Conservation (phyloP, 2,329 filamentous ascomycete species). For the Xylariomycetidae sp. region DNA sequence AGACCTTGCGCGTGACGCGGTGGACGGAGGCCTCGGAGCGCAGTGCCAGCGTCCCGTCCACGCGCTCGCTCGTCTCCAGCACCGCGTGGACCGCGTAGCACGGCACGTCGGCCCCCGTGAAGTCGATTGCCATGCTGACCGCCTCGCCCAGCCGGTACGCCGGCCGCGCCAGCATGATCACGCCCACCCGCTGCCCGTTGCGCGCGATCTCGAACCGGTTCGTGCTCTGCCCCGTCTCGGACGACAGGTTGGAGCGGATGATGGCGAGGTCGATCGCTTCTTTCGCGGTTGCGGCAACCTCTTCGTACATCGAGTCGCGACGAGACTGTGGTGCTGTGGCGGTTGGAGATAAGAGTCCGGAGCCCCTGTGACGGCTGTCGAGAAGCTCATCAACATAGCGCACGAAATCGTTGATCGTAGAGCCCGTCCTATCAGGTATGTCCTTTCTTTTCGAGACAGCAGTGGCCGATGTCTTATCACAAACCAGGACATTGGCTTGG, state of each 20-base stretch:
- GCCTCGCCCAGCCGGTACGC: constrained; percentile 86
- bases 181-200: constrained; percentile 84
- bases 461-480: constrained; percentile 31
- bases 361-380: constrained; percentile 48
- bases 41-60: constrained; percentile 74
- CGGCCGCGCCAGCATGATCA: constrained; percentile 81
- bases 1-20: constrained; percentile 75
- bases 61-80: constrained; percentile 79
- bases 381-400: constrained; percentile 72
- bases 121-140: constrained; percentile 79
- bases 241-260: constrained; percentile 67
- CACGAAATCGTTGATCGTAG: constrained; percentile 61
- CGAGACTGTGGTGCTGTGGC: constrained; percentile 51
- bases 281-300: constrained; percentile 60
- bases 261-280: constrained; percentile 91
- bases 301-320: constrained; percentile 48
- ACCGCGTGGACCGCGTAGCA: constrained; percentile 82
- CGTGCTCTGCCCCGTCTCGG: constrained; percentile 67
- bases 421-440: constrained; percentile 24
- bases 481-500: constrained; percentile 60
- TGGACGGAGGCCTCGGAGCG: constrained; percentile 81
- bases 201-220: constrained; percentile 94
- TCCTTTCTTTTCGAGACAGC: constrained; percentile 18
- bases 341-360: constrained; percentile 67
- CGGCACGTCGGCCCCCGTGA: constrained; percentile 67